phyloP scores from a whole-genome alignment of 768 basidiomycete species.

The Omphalotus guepiniiformis region DNA sequence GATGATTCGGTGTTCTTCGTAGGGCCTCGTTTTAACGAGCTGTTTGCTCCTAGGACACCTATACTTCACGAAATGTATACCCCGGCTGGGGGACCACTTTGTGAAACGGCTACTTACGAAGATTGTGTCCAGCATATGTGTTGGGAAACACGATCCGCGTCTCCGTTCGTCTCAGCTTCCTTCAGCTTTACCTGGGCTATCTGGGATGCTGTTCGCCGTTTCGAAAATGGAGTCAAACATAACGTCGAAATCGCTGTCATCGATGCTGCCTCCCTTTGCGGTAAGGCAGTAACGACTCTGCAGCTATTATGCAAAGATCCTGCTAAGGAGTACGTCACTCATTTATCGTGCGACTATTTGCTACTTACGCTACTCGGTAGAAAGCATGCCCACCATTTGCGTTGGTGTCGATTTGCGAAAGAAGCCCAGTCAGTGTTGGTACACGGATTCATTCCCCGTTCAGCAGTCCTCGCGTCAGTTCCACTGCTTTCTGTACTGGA shows the following conservation, averaged over 20 bases:
- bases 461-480: conserved; percentile 65
- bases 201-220: conserved; percentile 79
- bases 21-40: conserved; percentile 55
- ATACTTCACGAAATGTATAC: conserved; percentile 31
- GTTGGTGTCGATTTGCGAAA: conserved; percentile 70
- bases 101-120: conserved; percentile 21
- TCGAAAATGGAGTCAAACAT: conserved; percentile 67
- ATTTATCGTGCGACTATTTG: not conserved
- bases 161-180: conserved; percentile 69
- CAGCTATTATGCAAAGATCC: conserved; percentile 53
- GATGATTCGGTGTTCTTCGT: conserved; percentile 61
- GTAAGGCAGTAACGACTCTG: conserved; percentile 58
- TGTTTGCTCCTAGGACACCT: conserved; percentile 13
- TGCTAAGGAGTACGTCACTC: conserved; percentile 48
- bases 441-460: conserved; percentile 60
- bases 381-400: conserved; percentile 62
- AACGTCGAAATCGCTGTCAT: conserved; percentile 77
- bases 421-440: conserved; percentile 77
- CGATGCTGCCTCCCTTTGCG: conserved; percentile 56
- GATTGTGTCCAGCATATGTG: conserved; percentile 53
- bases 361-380: conserved; percentile 27
- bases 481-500: conserved; percentile 61
- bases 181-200: conserved; percentile 82
- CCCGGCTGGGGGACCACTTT: conserved; percentile 28
- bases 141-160: conserved; percentile 69